Base-by-base conservation (phyloP, 805 yeast species). In the Candida succiphila region DNA sequence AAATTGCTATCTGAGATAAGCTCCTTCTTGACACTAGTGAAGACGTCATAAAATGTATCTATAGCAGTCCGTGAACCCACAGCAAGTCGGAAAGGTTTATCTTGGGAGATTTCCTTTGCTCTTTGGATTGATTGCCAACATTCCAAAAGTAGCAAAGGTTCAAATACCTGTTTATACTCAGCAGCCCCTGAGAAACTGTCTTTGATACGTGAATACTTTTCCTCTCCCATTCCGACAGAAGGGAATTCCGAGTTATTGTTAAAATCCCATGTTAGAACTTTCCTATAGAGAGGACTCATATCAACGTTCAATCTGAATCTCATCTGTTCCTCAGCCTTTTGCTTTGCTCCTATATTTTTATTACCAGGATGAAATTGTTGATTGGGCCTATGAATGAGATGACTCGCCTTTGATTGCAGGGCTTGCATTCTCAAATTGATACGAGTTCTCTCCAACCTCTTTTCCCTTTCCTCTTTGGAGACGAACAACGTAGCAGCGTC, bases 51-150 rank as follows among this genome's bases (percentile, higher is more conserved):
- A 50, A 89, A 92, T 12, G 83, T 80, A 45, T 87, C 95, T 13
- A 84, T 80, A 1, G 84, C 75, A 2, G 86, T 72, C 44, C 96
- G 69, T 24, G 86, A 82, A 4, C 94, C 96, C 15, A 88, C 61
- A 3, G 72, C 60, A 2, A 88, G 45, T 21, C 67, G 68, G 51
- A 88, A 79, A 1, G 94, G 87, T 5, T 46, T 56, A 31, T 69
- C 71, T 8, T 69, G 70, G 13, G 61, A 59, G 14, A 82, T 73
- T 32, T 73, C 74, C 40, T 81, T 76, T 1, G 92, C 75, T 4
- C 84, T 67, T 42, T 76, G 79, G 19, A 92, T 71, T 0, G 85
- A 81, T 48, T 88, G 95, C 96, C 97, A 94, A 41, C 95, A 83
- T 58, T 92, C 99, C 27, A 89, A 58, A 51, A 88, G 58, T 29